Evolutionary conservation across 306 rosid species (phyloP), one percentile per base, ranked within the genome.

Genomic region (Quercus rubra): DNA sequence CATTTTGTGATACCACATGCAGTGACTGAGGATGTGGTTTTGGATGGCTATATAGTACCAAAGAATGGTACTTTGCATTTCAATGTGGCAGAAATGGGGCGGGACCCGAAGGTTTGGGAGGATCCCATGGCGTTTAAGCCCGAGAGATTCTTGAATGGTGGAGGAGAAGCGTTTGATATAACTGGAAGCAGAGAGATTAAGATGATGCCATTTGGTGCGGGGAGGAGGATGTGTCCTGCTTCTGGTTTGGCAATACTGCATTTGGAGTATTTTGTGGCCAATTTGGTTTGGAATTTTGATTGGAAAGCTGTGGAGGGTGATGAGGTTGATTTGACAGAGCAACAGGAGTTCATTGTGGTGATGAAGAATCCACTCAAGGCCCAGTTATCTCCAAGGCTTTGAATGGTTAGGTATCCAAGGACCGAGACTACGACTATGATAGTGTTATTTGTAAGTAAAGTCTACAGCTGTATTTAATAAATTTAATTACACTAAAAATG

Each of bases 301-400:
- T 78, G 81, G 75, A 78, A 27, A 5, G 35, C 81, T 55, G 20
- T 64, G 49, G 51, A 55, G 35, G 6, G 35, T 18, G 71, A 41
- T 68, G 75, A 52, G 17, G 70, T 77, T 77, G 80, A 77, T 69
- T 28, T 77, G 75, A 55, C 75, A 69, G 75, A 77, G 75, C 69
- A 69, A 52, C 62, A 69, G 31, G 75, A 55, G 33, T 77, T 77
- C 59, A 69, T 75, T 19, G 31, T 56, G 2, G 70, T 77, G 30
- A 77, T 77, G 81, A 41, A 77, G 46, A 23, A 77, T 55, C 75
- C 81, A 33, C 69, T 77, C 49, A 9, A 68, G 31, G 81, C 63
- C 43, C n/a, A 12, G 38, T 6, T 78, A 33, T 54, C 14, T 15
- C 75, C 75, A 0, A 78, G 75, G 57, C 10, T 59, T 69, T 78